phyloP scores from a whole-genome alignment of 768 basidiomycete species.

The Leucosporidium creatinivorum region DNA sequence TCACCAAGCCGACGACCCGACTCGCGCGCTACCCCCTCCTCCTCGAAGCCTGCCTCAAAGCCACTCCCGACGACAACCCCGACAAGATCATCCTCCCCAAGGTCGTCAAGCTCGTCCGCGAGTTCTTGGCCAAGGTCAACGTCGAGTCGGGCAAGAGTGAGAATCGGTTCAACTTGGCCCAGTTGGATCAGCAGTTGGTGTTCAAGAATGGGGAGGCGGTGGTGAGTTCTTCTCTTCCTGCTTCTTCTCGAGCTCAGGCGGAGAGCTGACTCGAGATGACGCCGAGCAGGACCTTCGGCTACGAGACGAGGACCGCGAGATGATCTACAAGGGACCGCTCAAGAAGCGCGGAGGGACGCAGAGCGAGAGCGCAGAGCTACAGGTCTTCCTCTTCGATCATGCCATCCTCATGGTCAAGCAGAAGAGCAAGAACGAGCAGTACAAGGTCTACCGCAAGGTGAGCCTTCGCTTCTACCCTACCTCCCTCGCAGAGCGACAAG shows the following conservation, averaged over 20 bases:
- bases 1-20: constrained; percentile 96
- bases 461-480: constrained; percentile 40
- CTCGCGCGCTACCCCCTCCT: constrained; percentile 93
- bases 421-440: constrained; percentile 84
- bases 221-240: constrained; percentile 48
- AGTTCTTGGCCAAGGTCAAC: constrained; percentile 81
- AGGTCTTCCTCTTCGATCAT: constrained; percentile 94
- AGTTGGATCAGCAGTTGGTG: constrained; percentile 82
- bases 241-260: not conserved
- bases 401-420: constrained; percentile 87
- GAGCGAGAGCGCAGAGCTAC: constrained; percentile 75
- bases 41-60: constrained; percentile 82
- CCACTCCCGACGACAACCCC: constrained; percentile 80
- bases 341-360: constrained; percentile 70
- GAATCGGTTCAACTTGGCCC: constrained; percentile 89
- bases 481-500: not conserved
- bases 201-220: constrained; percentile 86
- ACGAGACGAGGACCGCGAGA: constrained; percentile 77
- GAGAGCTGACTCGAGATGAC: not conserved
- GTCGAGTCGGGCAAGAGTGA: constrained; percentile 89
- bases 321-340: constrained; percentile 81
- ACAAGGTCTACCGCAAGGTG: constrained; percentile 87
- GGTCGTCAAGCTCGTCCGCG: constrained; percentile 66
- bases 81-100: constrained; percentile 73
- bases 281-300: constrained; percentile 66